Evolutionary conservation across 371 early-diverging fungal genomes (phyloP), one percentile per base, ranked within the genome.

Genomic region (Mortierella sp.): DNA sequence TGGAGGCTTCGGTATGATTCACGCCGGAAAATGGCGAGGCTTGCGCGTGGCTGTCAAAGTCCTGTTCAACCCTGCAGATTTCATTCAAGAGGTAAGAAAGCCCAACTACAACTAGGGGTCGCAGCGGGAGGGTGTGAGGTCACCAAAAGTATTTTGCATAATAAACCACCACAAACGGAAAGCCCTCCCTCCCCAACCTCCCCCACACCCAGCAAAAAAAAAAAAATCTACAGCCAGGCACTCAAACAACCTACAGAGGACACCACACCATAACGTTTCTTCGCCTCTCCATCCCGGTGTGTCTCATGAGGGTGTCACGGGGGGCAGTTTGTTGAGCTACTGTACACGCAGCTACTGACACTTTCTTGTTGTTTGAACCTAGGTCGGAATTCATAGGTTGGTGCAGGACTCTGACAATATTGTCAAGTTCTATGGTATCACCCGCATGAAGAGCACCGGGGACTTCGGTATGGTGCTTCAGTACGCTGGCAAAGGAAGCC

Each of bases 381-480:
- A 74, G 74, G 74, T 74, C 41, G 53, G 58, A 38, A 74, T 74
- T 30, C 74, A 74, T 30, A 60, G 58, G 7, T 52, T 61, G 19
- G 76, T 74, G 14, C 69, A 68, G 27, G 76, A 74, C 54, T 74
- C 65, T 3, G 69, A 74, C 19, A 74, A 74, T 28, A 65, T 74
- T 24, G 69, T 74, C 45, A 74, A 74, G 51, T 74, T 68, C 54
- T 74, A 61, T 45, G 76, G 76, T 13, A 65, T 74, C 51, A 74
- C 76, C 1, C 48, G 57, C 45, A 68, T 74, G 56, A 61, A 48
- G 34, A 38, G 45, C 54, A 48, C 55, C 6, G 69, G 76, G 12
- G 76, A 68, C 55, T 74, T 69, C 31, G 76, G 76, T 45, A 72
- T 78, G 68, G 78, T 80, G 26, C 52, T 78, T 1, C 63, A 76